Base-by-base conservation (phyloP, 495 filamentous ascomycete genomes). In the Penicillium atrosanguineum region DNA sequence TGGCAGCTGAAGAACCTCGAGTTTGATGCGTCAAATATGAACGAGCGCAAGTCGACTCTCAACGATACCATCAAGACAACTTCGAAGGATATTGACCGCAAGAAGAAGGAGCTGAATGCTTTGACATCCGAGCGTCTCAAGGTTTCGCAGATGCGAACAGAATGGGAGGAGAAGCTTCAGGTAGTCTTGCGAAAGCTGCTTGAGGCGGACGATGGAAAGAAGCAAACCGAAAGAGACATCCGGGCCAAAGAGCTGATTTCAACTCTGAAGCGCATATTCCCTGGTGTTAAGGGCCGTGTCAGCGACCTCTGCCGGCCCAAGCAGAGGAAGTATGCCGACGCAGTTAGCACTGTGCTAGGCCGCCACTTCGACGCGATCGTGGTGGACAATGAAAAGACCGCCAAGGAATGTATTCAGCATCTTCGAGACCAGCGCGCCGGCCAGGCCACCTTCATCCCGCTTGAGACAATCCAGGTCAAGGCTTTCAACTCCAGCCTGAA, bases 391-490 rank as follows among this genome's bases (percentile, higher is more conserved):
- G 91, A 97, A 62, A 96, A 94, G 75, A 92, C 86, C 0, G 95
- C 89, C 26, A 87, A 89, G 56, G 90, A 97, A 55, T 97, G 92
- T 63, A 93, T 99, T 40, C 86, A 95, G 61, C 94, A 95, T 69
- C 81, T 97, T 43, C 90, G 90, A 52, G 91, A 96, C 48, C 91
- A 97, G 63, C 84, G 87, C 31, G 82, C 85, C 19, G 85, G 88
- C 21, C 89, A 90, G 55, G 85, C 91, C 50, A 97, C 89, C 1
- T 97, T 97, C 69, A 87, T 97, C 50, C 94, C 94, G 0, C 79
- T 97, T 12, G 94, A 99, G 72, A 96, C 95, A 21, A 96, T 99
- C 63, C 94, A 97, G 59, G 89, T 95, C 62, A 90, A 87, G 62
- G 83, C 88, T 9, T 79, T 90, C 50, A 94, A 95, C 64, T 89